Base-by-base conservation (phyloP, 257 asterid species). In the Solanum arcanum region DNA sequence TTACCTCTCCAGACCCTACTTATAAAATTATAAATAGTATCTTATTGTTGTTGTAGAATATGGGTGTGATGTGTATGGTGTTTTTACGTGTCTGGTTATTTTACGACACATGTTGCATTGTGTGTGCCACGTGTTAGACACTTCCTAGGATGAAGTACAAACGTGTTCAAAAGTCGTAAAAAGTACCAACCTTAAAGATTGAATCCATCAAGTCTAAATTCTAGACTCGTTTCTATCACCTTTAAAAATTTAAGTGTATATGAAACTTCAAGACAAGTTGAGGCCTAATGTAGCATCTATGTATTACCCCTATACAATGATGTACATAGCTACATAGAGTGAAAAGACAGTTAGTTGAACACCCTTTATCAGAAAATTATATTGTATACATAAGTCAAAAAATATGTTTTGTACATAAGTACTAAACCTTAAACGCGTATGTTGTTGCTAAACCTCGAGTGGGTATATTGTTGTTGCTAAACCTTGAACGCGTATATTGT, bases 1-100 rank as follows among this genome's bases (percentile, higher is more conserved):
- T 0, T 0, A 18, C n/a, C n/a, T 52, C 11, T 18, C 10, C n/a
- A 52, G 1, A 3, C 5, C 4, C n/a, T 1, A 3, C 11, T 18
- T 52, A 52, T 52, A 7, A 52, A 52, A 52, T 52, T 52, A 52
- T 52, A 52, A 10, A 1, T 52, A 1, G 62, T 52, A 6, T 52
- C 4, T 52, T 52, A 52, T 52, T 52, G n/a, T 52, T 52, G 15
- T 13, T 68, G 21, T 68, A 68, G 3, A 29, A 68, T 29, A 2
- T 75, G 33, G 33, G 12, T 75, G 20, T 75, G 5, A 15, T 13
- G 84, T 2, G 2, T 47, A 46, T 78, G 25, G 42, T 46, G 10
- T 46, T 47, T 25, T 77, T 47, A 27, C 6, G 27, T 15, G 23
- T 52, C 60, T 52, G 23, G 60, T 52, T 52, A 44, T 1, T 41